Evolutionary conservation across 768 basidiomycete genomes (phyloP), one percentile per base, ranked within the genome.

Genomic region (Leccinellum luteum): DNA sequence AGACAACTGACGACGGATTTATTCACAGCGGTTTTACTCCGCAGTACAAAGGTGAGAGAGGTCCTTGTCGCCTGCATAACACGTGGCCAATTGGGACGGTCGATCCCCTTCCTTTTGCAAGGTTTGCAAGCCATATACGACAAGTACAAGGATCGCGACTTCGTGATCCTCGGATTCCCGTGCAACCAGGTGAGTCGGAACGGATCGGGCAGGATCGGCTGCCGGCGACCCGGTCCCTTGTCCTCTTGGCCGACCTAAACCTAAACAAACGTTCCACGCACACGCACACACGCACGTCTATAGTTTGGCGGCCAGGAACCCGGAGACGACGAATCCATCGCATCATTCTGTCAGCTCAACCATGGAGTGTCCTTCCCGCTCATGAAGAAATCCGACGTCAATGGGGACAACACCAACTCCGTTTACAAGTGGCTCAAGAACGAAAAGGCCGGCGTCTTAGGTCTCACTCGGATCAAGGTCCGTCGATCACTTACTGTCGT

Each of bases 331-430:
- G 80, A 79, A n/a, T 81, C 81, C 44, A 89, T 95, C 64, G 79
- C 77, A 19, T 76, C 84, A 66, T 90, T 89, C 73, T 93, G 92
- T 76, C 76, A 82, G 51, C 66, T 84, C 60, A 96, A 94, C 77
- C 86, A 94, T 69, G 92, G 92, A 17, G 94, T 98, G 27, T 84
- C 83, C 7, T 96, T 96, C 79, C 92, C 92, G 12, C 74, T 98
- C 51, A 90, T 92, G 86, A 89, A 85, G 76, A 98, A 96, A 76
- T 89, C 89, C 19, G 91, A 97, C 52, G 95, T 97, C 41, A 98
- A 97, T 70, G 94, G 94, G 3, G 85, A 88, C 63, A 76, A 80
- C 62, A 85, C 90, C 57, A 94, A 94, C 74, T 82, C 89, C 63
- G 88, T 94, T 0, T 95, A 81, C 79, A 82, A 88, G 57, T 94